These are phyloP conservation scores for Pseudocercospora macadamiae DNA, from an alignment of 2,329 filamentous ascomycete species.

Conservation along the genomic window DNA sequence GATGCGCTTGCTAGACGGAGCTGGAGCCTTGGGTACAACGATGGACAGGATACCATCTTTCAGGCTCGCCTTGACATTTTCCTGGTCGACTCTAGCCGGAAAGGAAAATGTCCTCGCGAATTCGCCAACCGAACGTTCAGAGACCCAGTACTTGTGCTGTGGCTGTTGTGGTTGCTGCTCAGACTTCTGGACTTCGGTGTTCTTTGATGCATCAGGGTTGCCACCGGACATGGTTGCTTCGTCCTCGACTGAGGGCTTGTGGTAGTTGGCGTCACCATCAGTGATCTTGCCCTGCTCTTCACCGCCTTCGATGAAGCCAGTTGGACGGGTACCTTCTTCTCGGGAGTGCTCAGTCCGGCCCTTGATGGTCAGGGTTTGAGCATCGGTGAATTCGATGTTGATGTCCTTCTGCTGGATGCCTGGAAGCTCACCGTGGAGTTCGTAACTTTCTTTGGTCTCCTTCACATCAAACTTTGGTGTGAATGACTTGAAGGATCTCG, in stretches of 20 bases:
- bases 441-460: conserved; percentile 69
- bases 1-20: conserved; percentile 55
- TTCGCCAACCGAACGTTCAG: conserved; percentile 61
- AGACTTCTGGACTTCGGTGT: conserved; percentile 25
- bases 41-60: conserved; percentile 64
- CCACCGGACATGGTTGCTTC: conserved; percentile 41
- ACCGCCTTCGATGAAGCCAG: conserved; percentile 46
- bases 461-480: conserved; percentile 77
- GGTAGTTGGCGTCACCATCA: conserved; percentile 41
- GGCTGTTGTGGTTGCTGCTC: conserved; percentile 38
- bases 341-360: conserved; percentile 69
- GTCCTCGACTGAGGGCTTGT: conserved; percentile 69
- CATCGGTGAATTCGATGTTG: conserved; percentile 76
- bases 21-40: conserved; percentile 59
- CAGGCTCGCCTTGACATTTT: conserved; percentile 62
- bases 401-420: conserved; percentile 75
- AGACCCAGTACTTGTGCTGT: conserved; percentile 67
- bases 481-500: conserved; percentile 58
- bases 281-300: conserved; percentile 35
- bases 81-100: conserved; percentile 61
- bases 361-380: conserved; percentile 70
- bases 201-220: conserved; percentile 18
- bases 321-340: conserved; percentile 57
- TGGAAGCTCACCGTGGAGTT: conserved; percentile 79
- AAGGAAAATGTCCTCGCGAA: conserved; percentile 64